Conservation (phyloP, 108 stramenopile genomes). For the Cyclotella kingstonii region DNA sequence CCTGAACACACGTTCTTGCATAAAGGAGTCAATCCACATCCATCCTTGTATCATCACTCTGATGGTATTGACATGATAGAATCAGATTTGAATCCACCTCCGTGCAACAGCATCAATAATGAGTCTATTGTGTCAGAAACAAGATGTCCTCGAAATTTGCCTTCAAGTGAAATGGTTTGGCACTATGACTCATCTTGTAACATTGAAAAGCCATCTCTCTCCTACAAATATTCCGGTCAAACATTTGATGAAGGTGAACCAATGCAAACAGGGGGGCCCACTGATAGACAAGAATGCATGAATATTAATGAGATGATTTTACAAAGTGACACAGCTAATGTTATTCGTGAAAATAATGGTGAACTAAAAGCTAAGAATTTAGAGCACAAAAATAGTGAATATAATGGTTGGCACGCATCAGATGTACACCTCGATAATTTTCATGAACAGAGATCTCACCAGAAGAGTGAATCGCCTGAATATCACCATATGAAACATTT, state of each 20-base stretch:
- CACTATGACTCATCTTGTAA: not conserved
- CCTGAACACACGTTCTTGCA: not conserved
- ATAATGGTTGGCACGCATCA: too few relatives aligned
- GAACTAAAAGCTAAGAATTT: too few relatives aligned
- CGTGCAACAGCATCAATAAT: not conserved
- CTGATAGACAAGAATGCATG: too few relatives aligned
- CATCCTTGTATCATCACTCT: not conserved
- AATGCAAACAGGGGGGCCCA: too few relatives aligned
- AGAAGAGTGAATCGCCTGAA: too few relatives aligned
- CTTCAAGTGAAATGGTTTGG: constrained; percentile 35
- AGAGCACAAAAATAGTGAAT: too few relatives aligned
- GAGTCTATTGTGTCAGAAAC: constrained; percentile 15
- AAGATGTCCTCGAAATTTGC: constrained; percentile 33
- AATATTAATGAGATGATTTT: too few relatives aligned
- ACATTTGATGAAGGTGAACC: not conserved
- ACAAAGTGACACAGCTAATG: too few relatives aligned
- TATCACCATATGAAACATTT: too few relatives aligned
- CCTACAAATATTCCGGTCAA: not conserved
- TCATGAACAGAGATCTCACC: too few relatives aligned
- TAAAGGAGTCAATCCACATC: not conserved
- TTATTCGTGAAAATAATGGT: too few relatives aligned
- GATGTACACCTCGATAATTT: too few relatives aligned
- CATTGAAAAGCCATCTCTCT: not conserved
- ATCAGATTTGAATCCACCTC: not conserved
- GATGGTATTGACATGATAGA: not conserved